These are phyloP conservation scores for Globisporangium cederbergense DNA, from an alignment of 352 stramenopile species.

Conservation along the genomic window DNA sequence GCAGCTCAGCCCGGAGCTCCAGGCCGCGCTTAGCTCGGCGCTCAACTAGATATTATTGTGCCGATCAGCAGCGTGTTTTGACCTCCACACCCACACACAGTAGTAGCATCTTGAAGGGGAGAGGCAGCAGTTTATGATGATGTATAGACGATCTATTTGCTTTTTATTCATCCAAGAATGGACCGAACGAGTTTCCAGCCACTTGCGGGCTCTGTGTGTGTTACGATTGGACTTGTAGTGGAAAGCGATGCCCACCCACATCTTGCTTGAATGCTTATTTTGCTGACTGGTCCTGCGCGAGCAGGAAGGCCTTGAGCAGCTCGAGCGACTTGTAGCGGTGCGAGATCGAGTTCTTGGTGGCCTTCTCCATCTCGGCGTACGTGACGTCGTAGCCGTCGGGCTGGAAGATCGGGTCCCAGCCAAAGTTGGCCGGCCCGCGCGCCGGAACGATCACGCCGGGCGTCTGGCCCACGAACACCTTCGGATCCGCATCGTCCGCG, in stretches of 20 bases:
- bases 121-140: neutral
- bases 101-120: neutral
- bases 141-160: slow-evolving; percentile 20
- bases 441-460: slow-evolving; percentile 92
- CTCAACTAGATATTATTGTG: slow-evolving; percentile 39
- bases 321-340: slow-evolving; percentile 86
- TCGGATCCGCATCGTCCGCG: slow-evolving; percentile 61
- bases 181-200: slow-evolving; percentile 1
- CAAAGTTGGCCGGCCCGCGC: slow-evolving; percentile 80
- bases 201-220: neutral
- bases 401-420: slow-evolving; percentile 91
- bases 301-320: slow-evolving; percentile 44
- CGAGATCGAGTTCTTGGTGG: slow-evolving; percentile 89
- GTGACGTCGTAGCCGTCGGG: slow-evolving; percentile 79
- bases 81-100: neutral
- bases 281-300: slow-evolving; percentile 11
- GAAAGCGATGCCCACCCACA: too few species aligned
- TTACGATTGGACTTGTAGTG: neutral
- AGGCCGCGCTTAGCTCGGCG: slow-evolving; percentile 58
- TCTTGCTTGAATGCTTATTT: neutral
- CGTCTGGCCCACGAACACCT: slow-evolving; percentile 93
- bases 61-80: neutral
- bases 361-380: slow-evolving; percentile 91
- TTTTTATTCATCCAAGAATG: slow-evolving; percentile 5
- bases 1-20: slow-evolving; percentile 68